phyloP scores from a whole-genome alignment of 805 yeast genomes.

The Nakazawaea populi region DNA sequence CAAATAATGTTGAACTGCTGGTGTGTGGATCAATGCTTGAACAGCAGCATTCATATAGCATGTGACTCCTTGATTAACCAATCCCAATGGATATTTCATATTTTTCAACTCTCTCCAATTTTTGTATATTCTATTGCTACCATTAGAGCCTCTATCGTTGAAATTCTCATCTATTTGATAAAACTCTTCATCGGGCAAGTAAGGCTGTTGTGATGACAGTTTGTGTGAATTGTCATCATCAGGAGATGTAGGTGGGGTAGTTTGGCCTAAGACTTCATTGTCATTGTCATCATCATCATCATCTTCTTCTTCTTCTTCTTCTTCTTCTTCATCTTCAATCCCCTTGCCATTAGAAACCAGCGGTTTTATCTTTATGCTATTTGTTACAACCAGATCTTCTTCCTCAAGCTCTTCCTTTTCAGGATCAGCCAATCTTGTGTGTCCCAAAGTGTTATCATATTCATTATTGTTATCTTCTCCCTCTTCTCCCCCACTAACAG shows the following conservation, averaged over 20 bases:
- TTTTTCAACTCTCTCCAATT: slow-evolving; percentile 58
- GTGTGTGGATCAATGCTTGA: slow-evolving; percentile 85
- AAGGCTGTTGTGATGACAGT: slow-evolving; percentile 15
- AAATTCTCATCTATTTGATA: slow-evolving; percentile 52
- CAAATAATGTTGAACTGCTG: slow-evolving; percentile 83
- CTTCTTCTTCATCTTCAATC: slow-evolving; percentile 10
- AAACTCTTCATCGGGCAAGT: slow-evolving; percentile 35
- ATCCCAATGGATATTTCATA: slow-evolving; percentile 59
- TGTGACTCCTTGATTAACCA: slow-evolving; percentile 89
- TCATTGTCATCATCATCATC: neutral
- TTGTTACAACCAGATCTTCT: slow-evolving; percentile 1
- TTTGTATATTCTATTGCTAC: slow-evolving; percentile 54
- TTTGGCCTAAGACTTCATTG: slow-evolving; percentile 14
- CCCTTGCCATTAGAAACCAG: neutral
- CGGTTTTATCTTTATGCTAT: neutral
- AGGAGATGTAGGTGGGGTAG: slow-evolving; percentile 26
- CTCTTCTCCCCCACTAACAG: slow-evolving; percentile 19
- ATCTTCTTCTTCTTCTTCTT: slow-evolving; percentile 17
- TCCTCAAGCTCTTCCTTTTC: slow-evolving; percentile 15
- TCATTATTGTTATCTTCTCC: slow-evolving; percentile 12
- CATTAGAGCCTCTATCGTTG: slow-evolving; percentile 60
- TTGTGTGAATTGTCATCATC: slow-evolving; percentile 23
- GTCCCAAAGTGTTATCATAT: slow-evolving; percentile 12
- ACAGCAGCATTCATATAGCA: slow-evolving; percentile 96
- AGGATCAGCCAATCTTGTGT: slow-evolving; percentile 10